A percentile compares a stretch with the other conserved stretches of the same genome.
These are phyloP conservation scores for Sordariomycetes sp. DNA, from an alignment of 2,329 filamentous ascomycete species.

Conservation along the genomic window DNA sequence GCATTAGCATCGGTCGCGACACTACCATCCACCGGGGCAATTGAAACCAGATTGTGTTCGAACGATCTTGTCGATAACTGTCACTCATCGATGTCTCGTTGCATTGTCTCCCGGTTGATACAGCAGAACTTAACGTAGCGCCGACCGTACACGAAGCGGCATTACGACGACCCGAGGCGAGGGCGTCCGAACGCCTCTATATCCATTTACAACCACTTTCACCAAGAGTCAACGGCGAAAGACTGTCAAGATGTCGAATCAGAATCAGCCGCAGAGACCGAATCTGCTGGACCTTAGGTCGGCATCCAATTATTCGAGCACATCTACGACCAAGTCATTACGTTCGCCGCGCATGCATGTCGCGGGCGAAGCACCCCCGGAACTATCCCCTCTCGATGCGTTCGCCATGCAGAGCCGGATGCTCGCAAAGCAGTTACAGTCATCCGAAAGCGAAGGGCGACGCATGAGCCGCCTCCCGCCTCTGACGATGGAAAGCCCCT, in stretches of 20 bases:
- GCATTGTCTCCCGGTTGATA: no score
- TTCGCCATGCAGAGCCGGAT: conserved; percentile 87
- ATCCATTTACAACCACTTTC: no score
- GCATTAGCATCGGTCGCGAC: no score
- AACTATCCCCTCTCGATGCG: conserved; percentile 88
- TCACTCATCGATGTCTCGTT: no score
- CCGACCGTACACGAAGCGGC: no score
- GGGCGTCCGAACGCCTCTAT: no score
- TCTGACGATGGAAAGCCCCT: conserved; percentile 70
- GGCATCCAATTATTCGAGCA: conserved; percentile 41
- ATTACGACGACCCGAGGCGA: no score
- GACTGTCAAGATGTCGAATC: background rate
- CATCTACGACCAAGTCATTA: conserved; percentile 39
- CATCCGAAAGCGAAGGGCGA: conserved; percentile 62
- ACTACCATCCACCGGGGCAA: no score
- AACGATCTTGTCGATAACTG: no score
- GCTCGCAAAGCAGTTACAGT: conserved; percentile 78
- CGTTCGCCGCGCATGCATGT: conserved; percentile 68
- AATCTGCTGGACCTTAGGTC: conserved; percentile 51
- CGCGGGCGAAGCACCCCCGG: conserved; percentile 75
- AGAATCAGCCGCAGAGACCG: conserved; percentile 21
- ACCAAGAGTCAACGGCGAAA: background rate
- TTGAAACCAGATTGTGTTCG: no score
- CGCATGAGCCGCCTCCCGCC: conserved; percentile 81
- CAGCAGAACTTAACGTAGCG: no score